Base-by-base conservation (phyloP, 2,329 filamentous ascomycete genomes). In the Fusarium verrucosum region DNA sequence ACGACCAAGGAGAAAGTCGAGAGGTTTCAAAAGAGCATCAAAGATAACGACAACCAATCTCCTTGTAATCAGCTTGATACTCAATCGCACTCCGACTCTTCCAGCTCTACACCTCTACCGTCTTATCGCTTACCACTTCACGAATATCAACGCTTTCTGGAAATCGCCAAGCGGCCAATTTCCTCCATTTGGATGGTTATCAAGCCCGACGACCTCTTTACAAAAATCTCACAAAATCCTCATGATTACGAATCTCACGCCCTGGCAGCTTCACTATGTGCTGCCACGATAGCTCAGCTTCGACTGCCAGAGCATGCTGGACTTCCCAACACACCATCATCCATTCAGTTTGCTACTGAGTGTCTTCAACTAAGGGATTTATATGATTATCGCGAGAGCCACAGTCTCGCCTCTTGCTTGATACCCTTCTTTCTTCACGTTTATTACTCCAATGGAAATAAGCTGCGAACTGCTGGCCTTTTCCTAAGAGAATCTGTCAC, bases 371-470 rank as follows among this genome's bases (percentile, higher is more conserved):
- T 71, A 4, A 40, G 71, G 4, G 63, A 72, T 3, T 51, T 57
- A 10, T 71, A 70, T 47, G 68, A 71, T 37, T 70, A 71, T 16
- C 61, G 70, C 10, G 70, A 73, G 40, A 68, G 42, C 10, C 61
- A 54, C 25, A 61, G 23, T 14, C 16, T 68, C 7, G 19, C 47
- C 2, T 73, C 71, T 4, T 36, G 70, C 11, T 30, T 73, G 7
- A 71, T 66, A 37, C 61, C 72, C 1, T 73, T 73, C 49, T 73
- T 73, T 35, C 51, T 73, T 2, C 71, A 73, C 37, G 57, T 73
- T 17, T 73, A 73, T 38, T 72, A 69, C 28, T 66, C 72, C 28
- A 73, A 73, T 10, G 67, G 70, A 10, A 57, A 65, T n/a, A 73
- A 72, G 25, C 25, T 73, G n/a, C 56, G 68, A 10, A 72, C 68